Percentiles rank a stretch among this genome's conserved stretches.
phyloP scores from a whole-genome alignment of 2,329 filamentous ascomycete species.

The Rhinocladiella similis region DNA sequence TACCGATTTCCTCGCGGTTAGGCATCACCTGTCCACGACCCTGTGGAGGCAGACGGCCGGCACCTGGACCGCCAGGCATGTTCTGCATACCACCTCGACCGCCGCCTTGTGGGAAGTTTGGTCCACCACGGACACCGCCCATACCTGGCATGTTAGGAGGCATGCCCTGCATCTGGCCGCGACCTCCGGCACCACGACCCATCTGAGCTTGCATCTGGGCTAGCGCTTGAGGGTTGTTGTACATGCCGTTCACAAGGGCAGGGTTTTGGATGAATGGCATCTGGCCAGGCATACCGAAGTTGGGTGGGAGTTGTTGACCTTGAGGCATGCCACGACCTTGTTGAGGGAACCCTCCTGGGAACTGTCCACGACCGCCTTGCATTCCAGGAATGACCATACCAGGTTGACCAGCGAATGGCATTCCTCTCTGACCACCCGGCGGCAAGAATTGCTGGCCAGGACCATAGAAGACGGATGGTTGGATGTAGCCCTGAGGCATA shows the following conservation, averaged over 20 bases:
- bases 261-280: constrained; percentile 61
- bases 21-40: constrained; percentile 38
- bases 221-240: constrained; percentile 38
- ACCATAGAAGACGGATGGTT: constrained; percentile 87
- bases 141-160: constrained; percentile 66
- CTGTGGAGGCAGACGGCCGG: constrained; percentile 37
- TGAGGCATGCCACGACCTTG: constrained; percentile 81
- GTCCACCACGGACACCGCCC: constrained; percentile 49
- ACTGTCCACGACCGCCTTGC: constrained; percentile 81
- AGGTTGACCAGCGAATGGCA: constrained; percentile 60
- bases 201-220: constrained; percentile 72
- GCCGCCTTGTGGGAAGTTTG: constrained; percentile 45
- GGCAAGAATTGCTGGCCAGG: constrained; percentile 58
- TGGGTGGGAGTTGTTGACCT: constrained; percentile 82
- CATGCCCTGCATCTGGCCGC: constrained; percentile 67
- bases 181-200: constrained; percentile 67
- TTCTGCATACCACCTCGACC: constrained; percentile 45
- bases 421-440: constrained; percentile 54
- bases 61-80: constrained; percentile 39
- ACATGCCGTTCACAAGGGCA: constrained; percentile 75
- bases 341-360: constrained; percentile 74
- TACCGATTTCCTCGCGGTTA: constrained; percentile 36
- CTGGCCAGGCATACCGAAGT: constrained; percentile 77
- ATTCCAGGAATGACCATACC: constrained; percentile 64
- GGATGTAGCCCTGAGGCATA: constrained; percentile 81